Evolutionary conservation across 2,329 filamentous ascomycete species (phyloP).

Genomic region (Sclerotinia sclerotiorum): DNA sequence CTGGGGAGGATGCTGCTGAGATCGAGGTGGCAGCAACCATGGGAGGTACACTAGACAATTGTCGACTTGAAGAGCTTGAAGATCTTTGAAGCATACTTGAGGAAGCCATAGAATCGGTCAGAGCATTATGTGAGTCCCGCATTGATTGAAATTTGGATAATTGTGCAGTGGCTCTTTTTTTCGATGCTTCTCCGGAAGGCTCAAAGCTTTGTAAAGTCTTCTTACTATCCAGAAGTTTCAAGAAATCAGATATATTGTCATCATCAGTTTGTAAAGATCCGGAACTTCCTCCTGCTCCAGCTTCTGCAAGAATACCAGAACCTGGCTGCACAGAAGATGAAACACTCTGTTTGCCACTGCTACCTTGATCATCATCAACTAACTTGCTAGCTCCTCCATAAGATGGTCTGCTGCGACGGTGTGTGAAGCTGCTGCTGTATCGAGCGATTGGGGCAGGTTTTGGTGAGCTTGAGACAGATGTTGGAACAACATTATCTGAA

Average conservation of each 20-base stretch:
- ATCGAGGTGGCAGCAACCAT: slow-evolving; percentile 72
- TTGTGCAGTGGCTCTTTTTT: slow-evolving; percentile 74
- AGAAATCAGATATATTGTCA: slow-evolving; percentile 89
- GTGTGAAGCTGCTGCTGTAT: slow-evolving; percentile 93
- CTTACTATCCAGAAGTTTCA: slow-evolving; percentile 83
- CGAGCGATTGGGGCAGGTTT: slow-evolving; percentile 74
- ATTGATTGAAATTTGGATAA: slow-evolving; percentile 84
- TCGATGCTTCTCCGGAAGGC: slow-evolving; percentile 64
- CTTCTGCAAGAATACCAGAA: slow-evolving; percentile 75
- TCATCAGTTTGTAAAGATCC: slow-evolving; percentile 74
- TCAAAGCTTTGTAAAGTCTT: slow-evolving; percentile 85
- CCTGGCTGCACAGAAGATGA: slow-evolving; percentile 71
- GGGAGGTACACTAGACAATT: slow-evolving; percentile 59
- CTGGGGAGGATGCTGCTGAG: slow-evolving; percentile 84
- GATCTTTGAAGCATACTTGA: slow-evolving; percentile 83
- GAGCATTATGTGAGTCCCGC: slow-evolving; percentile 81
- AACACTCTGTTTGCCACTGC: slow-evolving; percentile 77
- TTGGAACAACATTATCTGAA: slow-evolving; percentile 61
- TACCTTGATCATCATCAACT: slow-evolving; percentile 70
- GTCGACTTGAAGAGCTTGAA: slow-evolving; percentile 68
- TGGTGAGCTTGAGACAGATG: slow-evolving; percentile 72
- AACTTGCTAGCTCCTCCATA: slow-evolving; percentile 67
- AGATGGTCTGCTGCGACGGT: slow-evolving; percentile 75
- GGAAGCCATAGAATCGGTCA: slow-evolving; percentile 91
- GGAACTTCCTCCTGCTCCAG: slow-evolving; percentile 64